Percentiles rank a stretch among this genome's conserved stretches.
Evolutionary conservation across 306 rosid genomes (phyloP).

Genomic region (Cucumis melo): DNA sequence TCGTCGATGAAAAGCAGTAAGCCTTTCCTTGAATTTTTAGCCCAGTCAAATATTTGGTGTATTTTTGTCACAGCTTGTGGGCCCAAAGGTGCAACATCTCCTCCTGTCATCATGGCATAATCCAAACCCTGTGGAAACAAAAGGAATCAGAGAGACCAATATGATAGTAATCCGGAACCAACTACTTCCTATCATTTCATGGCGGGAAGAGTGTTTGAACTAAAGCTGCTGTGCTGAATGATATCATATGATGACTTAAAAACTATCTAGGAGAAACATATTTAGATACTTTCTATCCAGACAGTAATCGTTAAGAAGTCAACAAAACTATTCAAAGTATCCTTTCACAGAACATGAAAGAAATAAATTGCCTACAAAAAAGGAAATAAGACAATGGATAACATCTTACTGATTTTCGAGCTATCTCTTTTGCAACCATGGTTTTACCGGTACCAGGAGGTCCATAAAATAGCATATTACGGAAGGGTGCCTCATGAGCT

Average conservation of each 20-base stretch:
- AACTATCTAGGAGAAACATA: background rate
- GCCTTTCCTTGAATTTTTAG: conserved; percentile 84
- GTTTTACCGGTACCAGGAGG: conserved; percentile 99
- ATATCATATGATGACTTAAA: background rate
- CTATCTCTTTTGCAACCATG: conserved; percentile 97
- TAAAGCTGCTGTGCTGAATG: background rate
- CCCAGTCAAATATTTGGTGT: conserved; percentile 99
- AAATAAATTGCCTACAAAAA: background rate
- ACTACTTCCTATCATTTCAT: background rate
- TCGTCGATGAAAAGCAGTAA: conserved; percentile 90
- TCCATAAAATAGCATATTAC: conserved; percentile 93
- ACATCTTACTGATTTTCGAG: conserved; percentile 67
- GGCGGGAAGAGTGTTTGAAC: background rate
- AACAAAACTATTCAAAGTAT: background rate
- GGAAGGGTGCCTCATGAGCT: conserved; percentile 91
- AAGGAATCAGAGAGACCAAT: background rate
- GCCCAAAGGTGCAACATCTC: conserved; percentile 97
- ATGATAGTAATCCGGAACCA: background rate
- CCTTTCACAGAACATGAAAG: background rate
- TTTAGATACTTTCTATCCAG: background rate
- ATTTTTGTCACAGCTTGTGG: conserved; percentile 95
- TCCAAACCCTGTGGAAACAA: conserved; percentile 67
- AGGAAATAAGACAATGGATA: background rate
- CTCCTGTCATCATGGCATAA: conserved; percentile 99
- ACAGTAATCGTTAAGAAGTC: background rate